Evolutionary conservation across 164 flowering plant genomes (phyloP).

Genomic region (Pachysandra terminalis): DNA sequence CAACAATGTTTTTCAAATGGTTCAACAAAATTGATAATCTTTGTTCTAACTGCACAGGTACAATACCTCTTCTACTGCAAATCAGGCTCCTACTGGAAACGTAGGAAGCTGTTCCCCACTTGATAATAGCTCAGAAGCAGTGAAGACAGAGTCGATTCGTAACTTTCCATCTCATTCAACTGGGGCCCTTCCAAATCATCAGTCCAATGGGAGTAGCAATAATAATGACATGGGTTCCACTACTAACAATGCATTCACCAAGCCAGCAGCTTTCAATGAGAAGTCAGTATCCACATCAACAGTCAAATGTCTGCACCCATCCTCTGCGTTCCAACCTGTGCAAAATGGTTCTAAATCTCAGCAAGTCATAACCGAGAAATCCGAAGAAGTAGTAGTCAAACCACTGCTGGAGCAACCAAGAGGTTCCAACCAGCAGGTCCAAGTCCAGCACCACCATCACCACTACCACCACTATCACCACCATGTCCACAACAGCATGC

Average conservation of each 20-base stretch:
- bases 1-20: no score
- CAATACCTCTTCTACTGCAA: slow-evolving; percentile 44
- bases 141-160: slow-evolving; percentile 32
- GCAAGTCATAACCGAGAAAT: slow-evolving; percentile 8
- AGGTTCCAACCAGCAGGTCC: slow-evolving; percentile 13
- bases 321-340: slow-evolving; percentile 26
- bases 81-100: slow-evolving; percentile 48
- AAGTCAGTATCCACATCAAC: slow-evolving; percentile 35
- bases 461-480: slow-evolving; percentile 31
- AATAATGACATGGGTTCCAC: slow-evolving; percentile 52
- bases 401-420: slow-evolving; percentile 9
- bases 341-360: slow-evolving; percentile 10
- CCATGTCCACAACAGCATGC: slow-evolving; percentile 19
- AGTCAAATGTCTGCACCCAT: slow-evolving; percentile 32
- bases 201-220: slow-evolving; percentile 52
- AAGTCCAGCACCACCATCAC: slow-evolving; percentile 30
- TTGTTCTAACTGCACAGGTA: slow-evolving; percentile 44
- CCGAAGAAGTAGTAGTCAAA: neutral
- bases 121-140: slow-evolving; percentile 48
- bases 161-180: slow-evolving; percentile 31
- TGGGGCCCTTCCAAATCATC: slow-evolving; percentile 37
- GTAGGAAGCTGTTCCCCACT: slow-evolving; percentile 64
- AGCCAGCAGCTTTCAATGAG: slow-evolving; percentile 36
- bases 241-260: slow-evolving; percentile 31
- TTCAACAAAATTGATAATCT: neutral